phyloP scores from a whole-genome alignment of 371 early-diverging fungal species.

The Mucor mucedo region DNA sequence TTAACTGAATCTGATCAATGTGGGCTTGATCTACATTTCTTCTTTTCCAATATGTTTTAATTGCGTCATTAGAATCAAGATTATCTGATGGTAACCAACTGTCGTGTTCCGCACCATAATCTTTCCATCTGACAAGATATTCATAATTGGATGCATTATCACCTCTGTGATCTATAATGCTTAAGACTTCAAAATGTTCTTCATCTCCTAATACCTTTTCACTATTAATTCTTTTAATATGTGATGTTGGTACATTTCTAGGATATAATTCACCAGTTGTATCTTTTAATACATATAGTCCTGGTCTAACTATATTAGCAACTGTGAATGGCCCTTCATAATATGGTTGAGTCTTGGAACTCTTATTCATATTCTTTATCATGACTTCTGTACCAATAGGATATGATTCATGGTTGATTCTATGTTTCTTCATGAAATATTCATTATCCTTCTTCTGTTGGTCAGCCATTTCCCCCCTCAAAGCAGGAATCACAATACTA shows the following conservation, averaged over 20 bases:
- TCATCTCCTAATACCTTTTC: not conserved
- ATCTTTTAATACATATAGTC: constrained; percentile 8
- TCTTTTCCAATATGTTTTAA: not conserved
- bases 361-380: constrained; percentile 3
- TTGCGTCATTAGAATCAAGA: not conserved
- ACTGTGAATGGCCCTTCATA: constrained; percentile 9
- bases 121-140: constrained; percentile 9
- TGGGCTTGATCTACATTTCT: not conserved
- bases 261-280: not conserved
- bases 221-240: not conserved
- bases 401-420: not conserved
- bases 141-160: constrained; percentile 5
- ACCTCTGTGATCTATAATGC: constrained; percentile 5
- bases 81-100: not conserved
- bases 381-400: constrained; percentile 9
- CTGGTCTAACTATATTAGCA: constrained; percentile 3
- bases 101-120: not conserved
- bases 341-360: constrained; percentile 1
- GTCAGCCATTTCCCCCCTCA: constrained; percentile 4
- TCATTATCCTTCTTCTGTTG: constrained; percentile 9
- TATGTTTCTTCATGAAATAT: constrained; percentile 7
- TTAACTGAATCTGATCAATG: no score
- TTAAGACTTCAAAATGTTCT: not conserved
- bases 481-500: constrained; percentile 5
- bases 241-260: no score